A percentile compares a stretch with the other conserved stretches of the same genome.
These are phyloP conservation scores for Metarhizium anisopliae DNA, from an alignment of 2,329 filamentous ascomycete species.

Conservation along the genomic window DNA sequence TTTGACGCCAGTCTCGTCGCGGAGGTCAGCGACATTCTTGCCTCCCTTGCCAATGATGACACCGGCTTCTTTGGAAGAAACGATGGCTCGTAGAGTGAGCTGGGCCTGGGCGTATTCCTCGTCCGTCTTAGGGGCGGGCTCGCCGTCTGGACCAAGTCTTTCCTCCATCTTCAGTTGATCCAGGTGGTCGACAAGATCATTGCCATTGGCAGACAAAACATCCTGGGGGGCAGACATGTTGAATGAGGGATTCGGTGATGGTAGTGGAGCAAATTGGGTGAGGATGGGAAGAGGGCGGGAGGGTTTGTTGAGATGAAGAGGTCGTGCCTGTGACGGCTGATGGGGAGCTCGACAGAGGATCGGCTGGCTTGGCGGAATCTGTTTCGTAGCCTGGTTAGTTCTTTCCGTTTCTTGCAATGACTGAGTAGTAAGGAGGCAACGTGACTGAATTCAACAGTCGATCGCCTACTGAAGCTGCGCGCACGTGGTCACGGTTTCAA, in stretches of 20 bases:
- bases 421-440: background rate
- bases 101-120: conserved; percentile 92
- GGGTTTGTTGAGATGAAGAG: background rate
- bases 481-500: background rate
- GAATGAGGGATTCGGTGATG: background rate
- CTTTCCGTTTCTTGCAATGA: background rate
- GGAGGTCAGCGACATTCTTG: conserved; percentile 94
- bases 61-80: conserved; percentile 96
- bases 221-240: conserved; percentile 57
- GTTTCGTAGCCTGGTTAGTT: background rate
- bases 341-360: background rate
- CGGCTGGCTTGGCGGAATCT: background rate
- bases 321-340: background rate
- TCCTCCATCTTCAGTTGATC: conserved; percentile 60
- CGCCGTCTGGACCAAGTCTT: conserved; percentile 62
- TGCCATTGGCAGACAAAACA: conserved; percentile 45
- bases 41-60: conserved; percentile 98
- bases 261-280: conserved; percentile 4
- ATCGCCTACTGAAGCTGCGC: background rate
- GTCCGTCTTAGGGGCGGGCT: conserved; percentile 79
- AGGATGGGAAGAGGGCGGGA: conserved; percentile 6
- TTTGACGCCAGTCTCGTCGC: conserved; percentile 96
- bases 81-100: conserved; percentile 91
- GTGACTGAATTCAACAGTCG: background rate
- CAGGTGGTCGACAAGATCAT: conserved; percentile 51